Evolutionary conservation across 306 rosid species (phyloP).

Genomic region (Dicorynia guianensis): DNA sequence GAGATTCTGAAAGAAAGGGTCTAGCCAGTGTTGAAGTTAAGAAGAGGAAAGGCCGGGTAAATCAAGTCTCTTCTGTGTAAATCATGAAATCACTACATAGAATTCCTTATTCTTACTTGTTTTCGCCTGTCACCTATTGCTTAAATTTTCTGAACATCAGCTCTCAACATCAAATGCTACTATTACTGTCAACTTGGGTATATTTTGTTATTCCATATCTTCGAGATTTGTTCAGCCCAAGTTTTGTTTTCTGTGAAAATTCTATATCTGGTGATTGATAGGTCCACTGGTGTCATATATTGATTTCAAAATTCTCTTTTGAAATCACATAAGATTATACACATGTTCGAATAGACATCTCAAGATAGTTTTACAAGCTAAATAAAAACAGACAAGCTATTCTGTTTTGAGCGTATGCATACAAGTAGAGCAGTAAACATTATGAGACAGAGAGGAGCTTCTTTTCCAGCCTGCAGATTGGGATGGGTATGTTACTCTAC

Average conservation of each 20-base stretch:
- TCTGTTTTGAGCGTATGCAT: not conserved
- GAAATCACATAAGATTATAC: not conserved
- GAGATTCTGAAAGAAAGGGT: constrained; percentile 91
- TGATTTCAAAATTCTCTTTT: constrained; percentile 11
- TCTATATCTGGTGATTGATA: constrained; percentile 17
- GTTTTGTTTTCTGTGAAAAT: constrained; percentile 32
- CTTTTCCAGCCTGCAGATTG: not conserved
- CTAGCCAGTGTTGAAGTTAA: constrained; percentile 90
- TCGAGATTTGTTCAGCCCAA: constrained; percentile 11
- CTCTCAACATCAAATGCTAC: constrained; percentile 24
- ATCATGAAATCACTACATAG: constrained; percentile 5
- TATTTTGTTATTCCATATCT: constrained; percentile 28
- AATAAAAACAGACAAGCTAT: not conserved
- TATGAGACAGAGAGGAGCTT: not conserved
- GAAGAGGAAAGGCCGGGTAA: constrained; percentile 93
- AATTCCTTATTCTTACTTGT: constrained; percentile 24
- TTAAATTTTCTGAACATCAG: not conserved
- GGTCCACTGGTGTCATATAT: constrained; percentile 21
- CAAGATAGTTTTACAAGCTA: not conserved
- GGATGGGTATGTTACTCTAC: not conserved
- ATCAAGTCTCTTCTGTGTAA: constrained; percentile 14
- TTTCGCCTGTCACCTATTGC: constrained; percentile 9
- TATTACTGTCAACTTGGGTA: constrained; percentile 11
- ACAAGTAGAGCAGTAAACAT: not conserved
- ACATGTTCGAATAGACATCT: not conserved